These are phyloP conservation scores for Arabidopsis thaliana DNA, from an alignment of 345 rosid genomes.

Conservation along the genomic window TAIR10.1 NC_003071.7:12977501-12978000, in stretches of 20 bases:
- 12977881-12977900: not conserved
- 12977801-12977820: slow-evolving; percentile 96
- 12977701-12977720: not conserved
- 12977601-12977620: not conserved
- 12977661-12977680: not conserved
- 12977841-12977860: slow-evolving; percentile 19
- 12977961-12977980: slow-evolving; percentile 94
- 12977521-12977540: not conserved
- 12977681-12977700: slow-evolving; percentile 5
- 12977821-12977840: slow-evolving; percentile 86
- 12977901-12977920: not conserved
- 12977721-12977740: not conserved
- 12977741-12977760: slow-evolving; percentile 12
- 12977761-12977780: slow-evolving; percentile 88
- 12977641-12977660: not conserved
- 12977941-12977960: slow-evolving; percentile 94
- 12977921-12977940: slow-evolving; percentile 61
- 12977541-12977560: not conserved
- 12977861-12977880: not conserved
- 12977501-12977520: not conserved
- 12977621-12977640: slow-evolving; percentile 2
- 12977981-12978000: slow-evolving; percentile 93
- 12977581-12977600: not conserved
- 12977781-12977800: slow-evolving; percentile 87
- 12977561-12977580: not conserved